Percentiles rank a stretch among this genome's conserved stretches.
phyloP scores from a whole-genome alignment of 805 yeast genomes.

The Grigorovia humatica region DNA sequence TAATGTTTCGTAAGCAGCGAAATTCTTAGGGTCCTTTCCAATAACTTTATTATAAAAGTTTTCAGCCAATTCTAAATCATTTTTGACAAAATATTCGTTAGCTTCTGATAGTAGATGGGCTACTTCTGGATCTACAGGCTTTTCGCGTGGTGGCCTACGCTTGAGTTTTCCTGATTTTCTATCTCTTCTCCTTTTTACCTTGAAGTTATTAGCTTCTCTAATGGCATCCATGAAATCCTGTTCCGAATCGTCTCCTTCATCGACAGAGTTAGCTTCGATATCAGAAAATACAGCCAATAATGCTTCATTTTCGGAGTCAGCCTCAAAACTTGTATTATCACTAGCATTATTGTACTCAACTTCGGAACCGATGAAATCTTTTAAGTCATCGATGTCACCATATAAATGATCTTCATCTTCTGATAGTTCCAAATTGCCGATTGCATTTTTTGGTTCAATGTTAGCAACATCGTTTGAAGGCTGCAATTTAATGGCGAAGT shows the following conservation, averaged over 20 bases:
- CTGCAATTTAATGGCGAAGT: no score
- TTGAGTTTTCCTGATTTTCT: constrained; percentile 25
- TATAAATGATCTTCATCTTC: constrained; percentile 22
- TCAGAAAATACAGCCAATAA: constrained; percentile 30
- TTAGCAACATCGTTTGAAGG: no score
- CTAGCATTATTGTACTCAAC: constrained; percentile 3
- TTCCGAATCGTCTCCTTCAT: constrained; percentile 27
- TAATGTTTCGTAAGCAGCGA: constrained; percentile 75
- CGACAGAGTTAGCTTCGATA: constrained; percentile 30
- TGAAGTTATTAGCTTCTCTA: constrained; percentile 58
- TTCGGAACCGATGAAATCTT: constrained; percentile 13
- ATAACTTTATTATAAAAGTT: constrained; percentile 58
- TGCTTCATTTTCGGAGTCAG: constrained; percentile 23
- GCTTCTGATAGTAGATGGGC: constrained; percentile 57
- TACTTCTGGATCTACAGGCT: constrained; percentile 63
- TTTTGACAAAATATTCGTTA: constrained; percentile 66
- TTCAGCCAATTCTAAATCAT: constrained; percentile 50
- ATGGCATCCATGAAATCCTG: constrained; percentile 49
- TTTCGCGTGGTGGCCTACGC: constrained; percentile 24
- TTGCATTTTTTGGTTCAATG: no score
- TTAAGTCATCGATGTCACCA: constrained; percentile 28
- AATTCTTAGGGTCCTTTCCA: constrained; percentile 64
- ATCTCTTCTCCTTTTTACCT: constrained; percentile 29
- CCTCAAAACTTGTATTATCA: constrained; percentile 3
- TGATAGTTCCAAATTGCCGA: no score